A percentile compares a stretch with the other conserved stretches of the same genome.
phyloP scores from a whole-genome alignment of 768 basidiomycete species.

The Pleurotus platypus region DNA sequence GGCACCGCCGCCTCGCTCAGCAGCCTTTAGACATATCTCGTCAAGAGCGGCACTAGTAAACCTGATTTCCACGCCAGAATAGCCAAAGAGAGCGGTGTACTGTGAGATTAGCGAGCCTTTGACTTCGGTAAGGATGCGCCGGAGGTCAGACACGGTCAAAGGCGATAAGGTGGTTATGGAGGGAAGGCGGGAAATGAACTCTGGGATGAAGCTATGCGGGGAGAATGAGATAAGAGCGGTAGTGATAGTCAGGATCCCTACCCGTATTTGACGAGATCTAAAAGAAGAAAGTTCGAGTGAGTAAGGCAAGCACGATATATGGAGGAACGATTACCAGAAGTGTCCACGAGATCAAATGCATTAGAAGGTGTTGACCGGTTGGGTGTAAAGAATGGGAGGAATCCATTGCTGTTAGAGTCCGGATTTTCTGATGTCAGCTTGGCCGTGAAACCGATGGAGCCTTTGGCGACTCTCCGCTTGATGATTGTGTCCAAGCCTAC shows the following conservation, averaged over 20 bases:
- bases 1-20: constrained; percentile 84
- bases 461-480: constrained; percentile 76
- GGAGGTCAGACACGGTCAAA: constrained; percentile 75
- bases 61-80: constrained; percentile 80
- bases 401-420: constrained; percentile 14
- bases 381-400: constrained; percentile 74
- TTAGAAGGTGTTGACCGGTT: constrained; percentile 56
- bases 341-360: constrained; percentile 68
- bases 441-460: constrained; percentile 86
- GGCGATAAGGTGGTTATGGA: constrained; percentile 83
- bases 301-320: background rate
- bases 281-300: constrained; percentile 7
- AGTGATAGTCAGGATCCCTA: constrained; percentile 17
- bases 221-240: constrained; percentile 4
- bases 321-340: constrained; percentile 41
- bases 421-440: constrained; percentile 37
- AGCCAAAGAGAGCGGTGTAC: constrained; percentile 79
- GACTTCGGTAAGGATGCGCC: constrained; percentile 90
- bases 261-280: constrained; percentile 87
- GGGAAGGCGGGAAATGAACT: constrained; percentile 92
- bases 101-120: constrained; percentile 89
- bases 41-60: constrained; percentile 81
- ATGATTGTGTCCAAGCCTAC: constrained; percentile 87
- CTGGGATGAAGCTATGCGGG: constrained; percentile 76
- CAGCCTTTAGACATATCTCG: constrained; percentile 77